Evolutionary conservation across 495 filamentous ascomycete species (phyloP).

Genomic region (Xylaria castorea): DNA sequence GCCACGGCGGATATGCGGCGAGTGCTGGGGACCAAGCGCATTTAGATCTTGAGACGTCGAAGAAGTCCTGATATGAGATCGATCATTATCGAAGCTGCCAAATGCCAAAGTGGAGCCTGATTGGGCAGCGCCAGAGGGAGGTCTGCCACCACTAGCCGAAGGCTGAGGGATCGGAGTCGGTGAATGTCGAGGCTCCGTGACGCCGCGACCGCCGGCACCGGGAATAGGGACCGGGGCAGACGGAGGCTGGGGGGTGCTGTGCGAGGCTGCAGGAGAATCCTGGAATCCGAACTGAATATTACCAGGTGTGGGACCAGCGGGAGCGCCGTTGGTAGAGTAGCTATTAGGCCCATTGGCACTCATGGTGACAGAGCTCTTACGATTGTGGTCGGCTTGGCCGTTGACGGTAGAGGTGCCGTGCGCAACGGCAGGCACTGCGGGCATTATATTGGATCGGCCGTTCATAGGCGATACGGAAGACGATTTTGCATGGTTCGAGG

Average conservation of each 20-base stretch:
- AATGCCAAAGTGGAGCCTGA: slow-evolving; percentile 71
- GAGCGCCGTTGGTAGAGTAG: slow-evolving; percentile 76
- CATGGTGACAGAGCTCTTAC: slow-evolving; percentile 88
- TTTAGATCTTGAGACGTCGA: slow-evolving; percentile 60
- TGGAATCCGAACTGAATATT: slow-evolving; percentile 78
- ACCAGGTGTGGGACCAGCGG: slow-evolving; percentile 62
- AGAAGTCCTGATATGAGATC: slow-evolving; percentile 62
- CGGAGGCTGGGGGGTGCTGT: slow-evolving; percentile 62
- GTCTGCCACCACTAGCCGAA: slow-evolving; percentile 82
- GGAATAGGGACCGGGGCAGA: slow-evolving; percentile 73
- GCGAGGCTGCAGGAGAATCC: slow-evolving; percentile 72
- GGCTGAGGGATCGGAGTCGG: slow-evolving; percentile 90
- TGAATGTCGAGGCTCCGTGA: slow-evolving; percentile 76
- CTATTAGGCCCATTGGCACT: slow-evolving; percentile 76
- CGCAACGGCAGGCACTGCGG: slow-evolving; percentile 64
- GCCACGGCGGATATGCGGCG: slow-evolving; percentile 77
- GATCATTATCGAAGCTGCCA: slow-evolving; percentile 79
- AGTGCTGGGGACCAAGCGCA: slow-evolving; percentile 65
- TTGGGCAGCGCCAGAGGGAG: slow-evolving; percentile 71
- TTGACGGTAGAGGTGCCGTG: slow-evolving; percentile 61
- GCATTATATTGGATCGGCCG: slow-evolving; percentile 76
- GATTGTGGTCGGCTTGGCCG: slow-evolving; percentile 71
- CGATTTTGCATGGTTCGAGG: slow-evolving; percentile 82
- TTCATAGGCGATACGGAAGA: slow-evolving; percentile 80
- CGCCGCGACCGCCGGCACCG: slow-evolving; percentile 61